Evolutionary conservation across 1,139 yeast species (phyloP).

Genomic region (Pichia sp.): DNA sequence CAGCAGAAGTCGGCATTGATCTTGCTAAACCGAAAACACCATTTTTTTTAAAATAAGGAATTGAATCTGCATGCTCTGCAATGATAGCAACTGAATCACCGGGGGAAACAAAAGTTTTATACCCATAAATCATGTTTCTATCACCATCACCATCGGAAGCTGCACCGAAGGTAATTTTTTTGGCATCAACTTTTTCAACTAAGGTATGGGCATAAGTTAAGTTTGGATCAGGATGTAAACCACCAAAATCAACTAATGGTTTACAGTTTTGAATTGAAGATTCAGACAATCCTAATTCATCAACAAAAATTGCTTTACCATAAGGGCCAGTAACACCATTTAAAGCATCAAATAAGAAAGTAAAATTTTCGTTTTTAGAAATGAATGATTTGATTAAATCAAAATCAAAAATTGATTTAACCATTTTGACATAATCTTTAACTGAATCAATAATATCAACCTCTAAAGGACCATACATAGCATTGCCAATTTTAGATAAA

Average conservation of each 20-base stretch:
- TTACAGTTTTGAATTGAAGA: conserved; percentile 67
- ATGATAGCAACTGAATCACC: conserved; percentile 98
- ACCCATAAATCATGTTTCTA: conserved; percentile 97
- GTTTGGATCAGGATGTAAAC: conserved; percentile 97
- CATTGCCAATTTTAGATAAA: conserved; percentile 49
- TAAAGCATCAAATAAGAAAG: conserved; percentile 79
- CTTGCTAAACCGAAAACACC: conserved; percentile 95
- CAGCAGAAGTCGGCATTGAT: conserved; percentile 96
- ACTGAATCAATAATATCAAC: conserved; percentile 84
- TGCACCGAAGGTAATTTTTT: conserved; percentile 87
- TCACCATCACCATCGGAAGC: conserved; percentile 99
- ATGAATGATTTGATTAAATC: conserved; percentile 71
- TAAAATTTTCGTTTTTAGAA: conserved; percentile 48
- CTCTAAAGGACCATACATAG: conserved; percentile 44
- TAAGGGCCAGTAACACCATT: conserved; percentile 98
- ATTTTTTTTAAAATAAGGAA: conserved; percentile 81
- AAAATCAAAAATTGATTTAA: conserved; percentile 87
- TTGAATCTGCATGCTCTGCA: conserved; percentile 80
- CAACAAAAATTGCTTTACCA: conserved; percentile 75
- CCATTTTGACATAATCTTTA: conserved; percentile 64
- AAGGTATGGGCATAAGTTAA: conserved; percentile 87
- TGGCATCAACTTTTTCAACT: conserved; percentile 76
- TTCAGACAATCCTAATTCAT: conserved; percentile 73
- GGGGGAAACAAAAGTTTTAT: conserved; percentile 91
- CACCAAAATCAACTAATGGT: conserved; percentile 91